A percentile compares a stretch with the other conserved stretches of the same genome.
phyloP scores from a whole-genome alignment of 2,329 filamentous ascomycete genomes.

The Alternaria arborescens region DNA sequence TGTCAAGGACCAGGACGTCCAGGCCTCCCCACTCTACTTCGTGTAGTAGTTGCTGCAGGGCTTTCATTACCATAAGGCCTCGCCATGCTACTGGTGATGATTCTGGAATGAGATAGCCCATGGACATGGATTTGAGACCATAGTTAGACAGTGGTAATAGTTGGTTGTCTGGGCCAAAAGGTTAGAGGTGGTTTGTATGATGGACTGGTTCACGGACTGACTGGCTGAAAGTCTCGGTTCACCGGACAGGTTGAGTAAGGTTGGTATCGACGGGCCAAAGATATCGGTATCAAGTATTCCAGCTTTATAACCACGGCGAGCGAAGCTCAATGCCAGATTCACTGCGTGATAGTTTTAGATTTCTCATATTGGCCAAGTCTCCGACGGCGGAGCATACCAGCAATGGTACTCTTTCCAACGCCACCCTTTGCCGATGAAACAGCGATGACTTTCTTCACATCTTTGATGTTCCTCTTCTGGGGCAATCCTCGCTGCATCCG shows the following conservation, averaged over 20 bases:
- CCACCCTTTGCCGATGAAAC: slow-evolving; percentile 97
- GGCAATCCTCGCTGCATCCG: slow-evolving; percentile 84
- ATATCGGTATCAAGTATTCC: slow-evolving; percentile 96
- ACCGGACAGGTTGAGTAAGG: slow-evolving; percentile 80
- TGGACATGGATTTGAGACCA: slow-evolving; percentile 97
- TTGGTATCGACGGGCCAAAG: slow-evolving; percentile 94
- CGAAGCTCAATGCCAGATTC: slow-evolving; percentile 88
- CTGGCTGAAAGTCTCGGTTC: slow-evolving; percentile 79
- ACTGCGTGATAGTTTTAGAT: slow-evolving; percentile 48
- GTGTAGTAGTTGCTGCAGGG: slow-evolving; percentile 91
- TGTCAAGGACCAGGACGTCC: slow-evolving; percentile 86
- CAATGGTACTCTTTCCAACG: slow-evolving; percentile 96
- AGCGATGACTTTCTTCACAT: slow-evolving; percentile 92
- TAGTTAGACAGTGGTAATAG: slow-evolving; percentile 91
- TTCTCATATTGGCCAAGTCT: neutral
- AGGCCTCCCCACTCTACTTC: slow-evolving; percentile 93
- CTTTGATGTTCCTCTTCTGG: slow-evolving; percentile 78
- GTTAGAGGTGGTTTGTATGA: slow-evolving; percentile 9
- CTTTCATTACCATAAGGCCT: slow-evolving; percentile 97
- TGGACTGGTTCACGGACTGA: slow-evolving; percentile 54
- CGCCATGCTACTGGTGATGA: slow-evolving; percentile 91
- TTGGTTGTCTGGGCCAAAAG: slow-evolving; percentile 68
- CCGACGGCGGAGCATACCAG: slow-evolving; percentile 62
- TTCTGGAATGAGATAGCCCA: slow-evolving; percentile 89
- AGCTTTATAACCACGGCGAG: slow-evolving; percentile 78